phyloP scores from a whole-genome alignment of 495 filamentous ascomycete genomes.

The Lasiosphaeriaceae sp. region DNA sequence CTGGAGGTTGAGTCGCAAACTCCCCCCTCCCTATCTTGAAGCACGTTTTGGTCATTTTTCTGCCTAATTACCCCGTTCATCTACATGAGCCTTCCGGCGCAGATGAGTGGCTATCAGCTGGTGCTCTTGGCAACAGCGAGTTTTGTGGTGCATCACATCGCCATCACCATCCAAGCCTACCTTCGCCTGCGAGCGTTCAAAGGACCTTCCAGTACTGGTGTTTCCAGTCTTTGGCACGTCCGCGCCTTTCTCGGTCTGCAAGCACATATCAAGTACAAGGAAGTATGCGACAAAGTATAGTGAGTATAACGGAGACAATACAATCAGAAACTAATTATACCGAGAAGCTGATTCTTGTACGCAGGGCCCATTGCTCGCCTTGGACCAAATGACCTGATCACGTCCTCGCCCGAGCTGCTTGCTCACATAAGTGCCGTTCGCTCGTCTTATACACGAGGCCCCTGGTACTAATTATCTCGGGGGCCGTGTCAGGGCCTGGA shows the following conservation, averaged over 20 bases:
- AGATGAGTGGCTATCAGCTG: no score
- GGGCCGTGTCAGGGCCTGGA: constrained; percentile 37
- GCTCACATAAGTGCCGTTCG: constrained; percentile 30
- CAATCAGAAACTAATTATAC: no score
- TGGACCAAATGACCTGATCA: constrained; percentile 25
- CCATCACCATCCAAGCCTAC: constrained; percentile 10
- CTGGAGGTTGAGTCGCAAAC: no score
- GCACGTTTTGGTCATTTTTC: no score
- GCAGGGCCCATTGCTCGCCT: constrained; percentile 19
- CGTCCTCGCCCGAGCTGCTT: constrained; percentile 39
- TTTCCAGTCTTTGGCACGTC: constrained; percentile 6
- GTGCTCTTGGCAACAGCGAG: no score
- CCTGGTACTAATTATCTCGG: constrained; percentile 39
- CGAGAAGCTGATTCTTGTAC: no score
- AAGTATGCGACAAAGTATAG: constrained; percentile 10
- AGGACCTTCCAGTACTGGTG: constrained; percentile 12
- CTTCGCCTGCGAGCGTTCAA: constrained; percentile 11
- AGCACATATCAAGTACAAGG: constrained; percentile 10
- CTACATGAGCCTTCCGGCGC: no score
- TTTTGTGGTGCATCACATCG: neutral
- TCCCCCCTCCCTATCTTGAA: no score
- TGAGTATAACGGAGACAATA: no score
- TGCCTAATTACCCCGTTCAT: no score
- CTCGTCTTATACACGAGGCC: constrained; percentile 29
- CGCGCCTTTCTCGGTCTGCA: constrained; percentile 7